These are phyloP conservation scores for Apiotrichum mycotoxinovorans DNA, from an alignment of 1,284 basidiomycete genomes.

Conservation along the genomic window DNA sequence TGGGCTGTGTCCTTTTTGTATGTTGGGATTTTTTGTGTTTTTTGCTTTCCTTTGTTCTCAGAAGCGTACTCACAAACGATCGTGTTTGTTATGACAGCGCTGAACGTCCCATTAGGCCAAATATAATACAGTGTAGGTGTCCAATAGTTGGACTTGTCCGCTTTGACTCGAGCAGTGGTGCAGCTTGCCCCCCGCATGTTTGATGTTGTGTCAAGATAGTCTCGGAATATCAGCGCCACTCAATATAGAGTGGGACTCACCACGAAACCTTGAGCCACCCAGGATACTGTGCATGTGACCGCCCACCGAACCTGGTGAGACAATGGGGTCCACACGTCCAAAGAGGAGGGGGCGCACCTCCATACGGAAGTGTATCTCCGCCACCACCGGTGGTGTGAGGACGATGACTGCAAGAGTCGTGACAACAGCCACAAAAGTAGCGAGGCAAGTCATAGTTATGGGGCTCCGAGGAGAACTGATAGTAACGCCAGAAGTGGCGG, in stretches of 20 bases:
- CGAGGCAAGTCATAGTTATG: background rate
- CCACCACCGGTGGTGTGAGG: too few relatives aligned
- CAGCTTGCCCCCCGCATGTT: constrained; percentile 12
- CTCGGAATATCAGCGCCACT: background rate
- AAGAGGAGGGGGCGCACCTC: background rate
- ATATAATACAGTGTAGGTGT: constrained; percentile 24
- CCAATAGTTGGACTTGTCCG: constrained; percentile 46
- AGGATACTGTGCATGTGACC: background rate
- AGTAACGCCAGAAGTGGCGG: too few relatives aligned
- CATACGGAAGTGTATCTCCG: background rate
- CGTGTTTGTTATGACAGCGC: constrained; percentile 13
- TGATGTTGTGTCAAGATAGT: constrained; percentile 19
- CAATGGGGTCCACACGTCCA: background rate
- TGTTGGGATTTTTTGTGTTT: too few relatives aligned
- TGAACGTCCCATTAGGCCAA: constrained; percentile 25
- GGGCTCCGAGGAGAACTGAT: too few relatives aligned
- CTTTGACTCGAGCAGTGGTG: constrained; percentile 7
- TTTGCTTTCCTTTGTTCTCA: too few relatives aligned
- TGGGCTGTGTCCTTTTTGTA: too few relatives aligned
- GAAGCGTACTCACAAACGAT: background rate
- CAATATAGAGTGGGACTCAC: background rate
- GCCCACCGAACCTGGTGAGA: background rate
- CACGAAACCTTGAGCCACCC: constrained; percentile 4
- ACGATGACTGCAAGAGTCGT: background rate
- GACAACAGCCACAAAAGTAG: background rate